phyloP scores from a whole-genome alignment of 2,329 filamentous ascomycete genomes.

The Graphilbum fragrans region DNA sequence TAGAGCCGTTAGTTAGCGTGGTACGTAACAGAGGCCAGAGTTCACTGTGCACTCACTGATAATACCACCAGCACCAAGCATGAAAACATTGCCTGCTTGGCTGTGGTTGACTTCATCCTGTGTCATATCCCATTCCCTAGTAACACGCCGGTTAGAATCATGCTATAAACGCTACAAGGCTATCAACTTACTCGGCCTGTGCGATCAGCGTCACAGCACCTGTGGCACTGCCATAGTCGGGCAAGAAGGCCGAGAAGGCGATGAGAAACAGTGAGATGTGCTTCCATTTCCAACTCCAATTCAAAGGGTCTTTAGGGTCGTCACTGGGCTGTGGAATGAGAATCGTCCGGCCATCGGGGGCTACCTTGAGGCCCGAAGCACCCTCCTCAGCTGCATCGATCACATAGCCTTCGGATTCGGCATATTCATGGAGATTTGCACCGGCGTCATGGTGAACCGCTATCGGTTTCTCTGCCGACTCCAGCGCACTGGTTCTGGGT shows the following conservation, averaged over 20 bases:
- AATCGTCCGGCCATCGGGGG: slow-evolving; percentile 29
- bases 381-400: slow-evolving; percentile 22
- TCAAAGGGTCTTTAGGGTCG: slow-evolving; percentile 38
- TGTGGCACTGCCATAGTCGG: slow-evolving; percentile 35
- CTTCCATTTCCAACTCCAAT: slow-evolving; percentile 38
- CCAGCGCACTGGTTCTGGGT: no score
- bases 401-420: slow-evolving; percentile 24
- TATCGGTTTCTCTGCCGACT: no score
- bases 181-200: slow-evolving; percentile 26
- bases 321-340: slow-evolving; percentile 41
- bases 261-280: slow-evolving; percentile 35
- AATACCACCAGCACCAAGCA: slow-evolving; percentile 30
- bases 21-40: background rate
- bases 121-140: slow-evolving; percentile 32
- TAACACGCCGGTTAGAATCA: background rate
- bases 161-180: no score
- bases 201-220: slow-evolving; percentile 29
- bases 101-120: slow-evolving; percentile 37
- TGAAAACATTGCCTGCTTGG: slow-evolving; percentile 39
- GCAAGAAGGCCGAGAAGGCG: slow-evolving; percentile 30
- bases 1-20: slow-evolving; percentile 1
- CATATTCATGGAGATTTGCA: slow-evolving; percentile 18
- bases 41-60: slow-evolving; percentile 16
- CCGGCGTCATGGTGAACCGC: background rate
- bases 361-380: slow-evolving; percentile 18